Conservation (phyloP, 129 eudicot genomes). For the Flaveria linearis region DNA sequence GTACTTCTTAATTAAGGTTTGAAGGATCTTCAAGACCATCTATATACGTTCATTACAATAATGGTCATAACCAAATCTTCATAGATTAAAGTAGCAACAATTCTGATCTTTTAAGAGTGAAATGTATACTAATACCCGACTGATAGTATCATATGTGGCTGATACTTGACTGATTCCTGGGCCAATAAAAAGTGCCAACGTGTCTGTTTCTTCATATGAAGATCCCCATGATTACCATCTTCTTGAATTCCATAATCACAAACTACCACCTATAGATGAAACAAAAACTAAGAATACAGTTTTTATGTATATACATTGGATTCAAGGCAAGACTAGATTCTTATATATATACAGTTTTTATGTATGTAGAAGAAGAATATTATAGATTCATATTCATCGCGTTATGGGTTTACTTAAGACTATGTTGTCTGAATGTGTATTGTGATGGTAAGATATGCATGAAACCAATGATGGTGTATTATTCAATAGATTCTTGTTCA, state of each 20-base stretch:
- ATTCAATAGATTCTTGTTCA: no score
- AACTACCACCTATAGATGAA: constrained; percentile 59
- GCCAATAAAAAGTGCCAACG: constrained; percentile 78
- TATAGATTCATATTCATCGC: no score
- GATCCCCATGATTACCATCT: constrained; percentile 94
- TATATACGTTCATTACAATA: no score
- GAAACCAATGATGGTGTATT: no score
- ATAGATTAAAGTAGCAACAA: constrained; percentile 3
- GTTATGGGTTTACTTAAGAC: no score
- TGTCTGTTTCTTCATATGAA: constrained; percentile 87
- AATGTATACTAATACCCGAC: constrained; percentile 54
- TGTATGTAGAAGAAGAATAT: no score
- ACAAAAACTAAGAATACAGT: not conserved
- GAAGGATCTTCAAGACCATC: no score
- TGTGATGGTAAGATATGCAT: no score
- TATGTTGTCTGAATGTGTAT: no score
- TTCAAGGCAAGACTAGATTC: not conserved
- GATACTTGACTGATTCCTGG: constrained; percentile 38
- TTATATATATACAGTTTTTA: constrained; percentile 26
- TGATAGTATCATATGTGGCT: constrained; percentile 42
- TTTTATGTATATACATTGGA: not conserved
- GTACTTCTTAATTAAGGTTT: no score
- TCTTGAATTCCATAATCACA: constrained; percentile 98
- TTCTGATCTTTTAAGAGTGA: constrained; percentile 3
- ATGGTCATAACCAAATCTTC: not conserved